Conservation (phyloP, 495 filamentous ascomycete species). For the Xylaria scruposa region DNA sequence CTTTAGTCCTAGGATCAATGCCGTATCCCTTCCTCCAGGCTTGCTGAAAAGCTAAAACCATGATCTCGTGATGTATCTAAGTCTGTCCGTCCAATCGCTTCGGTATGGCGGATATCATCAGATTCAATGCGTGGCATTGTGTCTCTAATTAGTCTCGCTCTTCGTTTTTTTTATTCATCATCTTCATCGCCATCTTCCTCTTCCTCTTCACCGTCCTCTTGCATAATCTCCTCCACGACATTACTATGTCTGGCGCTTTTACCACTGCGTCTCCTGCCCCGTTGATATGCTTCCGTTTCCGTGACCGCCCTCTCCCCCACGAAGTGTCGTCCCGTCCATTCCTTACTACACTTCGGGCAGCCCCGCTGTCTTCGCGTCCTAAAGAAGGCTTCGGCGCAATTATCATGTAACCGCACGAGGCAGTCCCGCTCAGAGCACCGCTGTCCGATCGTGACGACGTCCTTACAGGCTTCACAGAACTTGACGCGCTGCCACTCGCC, state of each 20-base stretch:
- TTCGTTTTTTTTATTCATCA: neutral
- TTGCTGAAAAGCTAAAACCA: conserved; percentile 7
- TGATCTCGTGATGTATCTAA: conserved; percentile 6
- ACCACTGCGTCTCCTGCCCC: conserved; percentile 44
- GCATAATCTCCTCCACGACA: conserved; percentile 36
- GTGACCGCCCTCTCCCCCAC: conserved; percentile 83
- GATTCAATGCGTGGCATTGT: neutral
- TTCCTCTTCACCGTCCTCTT: conserved; percentile 34
- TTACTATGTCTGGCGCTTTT: conserved; percentile 39
- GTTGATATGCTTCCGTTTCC: conserved; percentile 52
- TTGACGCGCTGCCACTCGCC: conserved; percentile 75
- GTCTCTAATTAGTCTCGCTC: neutral
- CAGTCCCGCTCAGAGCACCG: conserved; percentile 76
- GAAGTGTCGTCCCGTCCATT: conserved; percentile 75
- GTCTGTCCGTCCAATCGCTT: neutral
- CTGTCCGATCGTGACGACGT: conserved; percentile 89
- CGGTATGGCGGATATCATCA: neutral
- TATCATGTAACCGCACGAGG: conserved; percentile 73
- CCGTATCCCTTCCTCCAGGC: neutral
- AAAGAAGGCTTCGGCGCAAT: conserved; percentile 77
- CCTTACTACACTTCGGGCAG: conserved; percentile 75
- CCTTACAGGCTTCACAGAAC: conserved; percentile 86
- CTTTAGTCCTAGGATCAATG: neutral
- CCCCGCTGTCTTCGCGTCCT: conserved; percentile 61
- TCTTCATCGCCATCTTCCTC: conserved; percentile 36